These are phyloP conservation scores for Protea cynaroides DNA, from an alignment of 164 flowering plant genomes.

Conservation along the genomic window DNA sequence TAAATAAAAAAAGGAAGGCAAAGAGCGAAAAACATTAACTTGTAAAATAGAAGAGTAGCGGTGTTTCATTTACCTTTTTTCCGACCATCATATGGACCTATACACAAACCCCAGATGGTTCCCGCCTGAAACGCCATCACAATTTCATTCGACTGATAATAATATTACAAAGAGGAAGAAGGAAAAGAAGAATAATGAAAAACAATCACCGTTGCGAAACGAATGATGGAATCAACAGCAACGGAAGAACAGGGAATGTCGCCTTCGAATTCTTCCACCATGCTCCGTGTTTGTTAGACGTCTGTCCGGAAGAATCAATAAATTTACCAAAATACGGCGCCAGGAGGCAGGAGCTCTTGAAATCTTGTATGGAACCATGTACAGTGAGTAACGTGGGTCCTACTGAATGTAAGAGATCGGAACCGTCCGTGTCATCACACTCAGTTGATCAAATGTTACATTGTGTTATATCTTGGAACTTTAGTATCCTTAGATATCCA, in stretches of 20 bases:
- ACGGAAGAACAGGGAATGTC: slow-evolving; percentile 63
- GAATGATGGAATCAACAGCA: slow-evolving; percentile 52
- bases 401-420: too few relatives aligned
- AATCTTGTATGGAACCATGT: too few relatives aligned
- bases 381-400: too few relatives aligned
- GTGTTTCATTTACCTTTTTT: slow-evolving; percentile 33
- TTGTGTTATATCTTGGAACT: too few relatives aligned
- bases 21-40: background rate
- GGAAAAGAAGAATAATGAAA: background rate
- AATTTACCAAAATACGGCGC: too few relatives aligned
- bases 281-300: slow-evolving; percentile 10
- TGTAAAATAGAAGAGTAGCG: background rate
- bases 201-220: slow-evolving; percentile 46
- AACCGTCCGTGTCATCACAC: too few relatives aligned
- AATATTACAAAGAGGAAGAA: background rate
- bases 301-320: too few relatives aligned
- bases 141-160: background rate
- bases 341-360: too few relatives aligned
- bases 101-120: slow-evolving; percentile 59
- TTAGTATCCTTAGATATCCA: background rate
- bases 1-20: background rate
- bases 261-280: slow-evolving; percentile 38
- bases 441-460: too few relatives aligned
- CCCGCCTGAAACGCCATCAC: slow-evolving; percentile 53
- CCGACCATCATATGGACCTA: slow-evolving; percentile 49